Base-by-base conservation (phyloP, 495 filamentous ascomycete genomes). In the Penicillium angulare region DNA sequence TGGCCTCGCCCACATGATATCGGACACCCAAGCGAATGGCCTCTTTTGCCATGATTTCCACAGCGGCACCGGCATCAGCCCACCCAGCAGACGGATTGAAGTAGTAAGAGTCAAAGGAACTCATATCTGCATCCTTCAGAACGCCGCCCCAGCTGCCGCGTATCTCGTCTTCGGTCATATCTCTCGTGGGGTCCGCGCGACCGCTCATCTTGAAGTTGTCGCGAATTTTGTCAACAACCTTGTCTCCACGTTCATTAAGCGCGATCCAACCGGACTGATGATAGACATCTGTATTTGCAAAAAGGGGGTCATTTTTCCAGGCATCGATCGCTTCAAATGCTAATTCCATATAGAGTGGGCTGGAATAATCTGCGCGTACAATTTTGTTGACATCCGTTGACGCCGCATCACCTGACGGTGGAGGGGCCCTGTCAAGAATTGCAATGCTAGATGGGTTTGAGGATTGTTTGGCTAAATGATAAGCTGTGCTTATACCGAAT, bases 401-500 rank as follows among this genome's bases (percentile, higher is more conserved):
- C 17, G 69, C 65, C 3, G 60, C 67, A 26, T 52, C 33, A 12
- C 33, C 23, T 8, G 59, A 54, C 21, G 67, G 56, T 38, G 66
- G 49, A 51, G 67, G 43, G 42, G 59, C 47, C 21, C 72, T 52
- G 64, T 76, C 69, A 8, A 73, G 53, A 16, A 74, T 52, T 3
- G 56, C 66, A 44, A 74, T 71, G 16, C 23, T 43, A 0, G 62
- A 63, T 16, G 62, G 55, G 17, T 60, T 40, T 35, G 57, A 27
- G 22, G 55, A 36, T 3, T 43, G 53, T 9, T 53, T 44, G 5
- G 66, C 61, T 2, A 76, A 65, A 42, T 77, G 66, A 50, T 76
- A 76, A 15, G 72, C 73, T 2, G 73, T 74, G 42, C 59, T 65
- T 36, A 66, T 59, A 33, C 73, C 75, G 52, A 76, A 78, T 29